These are phyloP conservation scores for Fusarium sp. DNA, from an alignment of 2,329 filamentous ascomycete genomes.

Conservation along the genomic window DNA sequence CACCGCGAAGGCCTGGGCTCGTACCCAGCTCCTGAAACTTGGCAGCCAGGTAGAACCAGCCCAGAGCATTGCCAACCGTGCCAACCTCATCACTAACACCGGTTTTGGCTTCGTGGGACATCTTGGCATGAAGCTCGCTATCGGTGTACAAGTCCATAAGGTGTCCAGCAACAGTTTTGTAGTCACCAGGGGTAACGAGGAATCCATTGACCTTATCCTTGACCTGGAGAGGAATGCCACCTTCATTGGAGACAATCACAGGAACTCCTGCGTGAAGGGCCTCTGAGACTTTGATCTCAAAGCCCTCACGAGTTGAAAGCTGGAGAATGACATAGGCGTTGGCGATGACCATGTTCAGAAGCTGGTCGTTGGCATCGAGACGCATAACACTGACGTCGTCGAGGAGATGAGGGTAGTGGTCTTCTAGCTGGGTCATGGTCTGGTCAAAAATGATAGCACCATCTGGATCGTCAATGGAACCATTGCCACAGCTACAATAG, in stretches of 20 bases:
- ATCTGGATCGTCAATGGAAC: conserved; percentile 85
- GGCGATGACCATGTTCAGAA: conserved; percentile 81
- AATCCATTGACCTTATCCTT: conserved; percentile 79
- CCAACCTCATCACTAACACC: conserved; percentile 85
- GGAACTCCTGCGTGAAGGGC: conserved; percentile 84
- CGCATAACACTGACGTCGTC: conserved; percentile 80
- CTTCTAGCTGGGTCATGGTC: conserved; percentile 76
- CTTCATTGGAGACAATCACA: conserved; percentile 79
- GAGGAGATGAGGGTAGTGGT: conserved; percentile 71
- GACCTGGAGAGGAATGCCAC: conserved; percentile 86
- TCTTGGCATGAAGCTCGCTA: conserved; percentile 71
- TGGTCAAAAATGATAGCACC: conserved; percentile 78
- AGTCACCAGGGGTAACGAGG: conserved; percentile 79
- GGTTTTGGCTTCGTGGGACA: conserved; percentile 72
- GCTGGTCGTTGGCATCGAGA: conserved; percentile 81
- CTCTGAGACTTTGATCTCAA: conserved; percentile 89
- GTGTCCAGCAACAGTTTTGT: conserved; percentile 75
- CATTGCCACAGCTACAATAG: conserved; percentile 72
- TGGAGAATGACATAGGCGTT: conserved; percentile 81
- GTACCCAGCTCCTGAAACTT: conserved; percentile 69
- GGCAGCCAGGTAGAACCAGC: conserved; percentile 82
- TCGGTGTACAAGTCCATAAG: conserved; percentile 76
- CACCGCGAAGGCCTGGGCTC: conserved; percentile 65
- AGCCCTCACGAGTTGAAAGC: conserved; percentile 84
- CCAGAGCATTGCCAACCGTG: conserved; percentile 82